Conservation (phyloP, 768 basidiomycete species). For the Melanogaster broomeanus region DNA sequence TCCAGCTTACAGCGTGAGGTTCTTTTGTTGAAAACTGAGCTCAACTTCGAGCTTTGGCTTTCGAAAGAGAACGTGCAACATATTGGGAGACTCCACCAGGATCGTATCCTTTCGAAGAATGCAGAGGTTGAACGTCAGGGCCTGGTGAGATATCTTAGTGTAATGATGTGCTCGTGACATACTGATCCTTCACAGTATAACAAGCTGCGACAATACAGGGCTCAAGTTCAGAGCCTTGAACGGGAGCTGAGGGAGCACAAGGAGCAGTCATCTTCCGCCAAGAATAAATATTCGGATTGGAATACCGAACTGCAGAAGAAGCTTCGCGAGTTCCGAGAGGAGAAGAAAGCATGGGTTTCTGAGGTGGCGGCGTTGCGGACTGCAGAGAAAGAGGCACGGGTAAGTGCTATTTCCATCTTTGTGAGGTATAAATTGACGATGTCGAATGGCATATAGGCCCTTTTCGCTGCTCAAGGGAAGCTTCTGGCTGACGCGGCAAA, state of each 20-base stretch:
- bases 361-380: conserved; percentile 71
- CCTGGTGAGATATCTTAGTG: conserved; percentile 50
- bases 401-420: conserved; percentile 23
- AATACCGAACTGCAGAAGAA: conserved; percentile 80
- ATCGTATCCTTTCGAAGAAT: conserved; percentile 68
- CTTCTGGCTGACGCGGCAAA: conserved; percentile 68
- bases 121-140: conserved; percentile 84
- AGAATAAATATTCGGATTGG: conserved; percentile 83
- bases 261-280: conserved; percentile 68
- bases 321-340: conserved; percentile 71
- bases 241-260: conserved; percentile 73
- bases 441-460: conserved; percentile 43
- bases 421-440: background rate
- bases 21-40: conserved; percentile 72
- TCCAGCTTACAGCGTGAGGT: conserved; percentile 75
- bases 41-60: conserved; percentile 85
- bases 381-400: conserved; percentile 71
- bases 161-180: background rate
- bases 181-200: conserved; percentile 58
- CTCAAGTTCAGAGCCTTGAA: conserved; percentile 66
- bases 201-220: conserved; percentile 75
- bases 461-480: conserved; percentile 67
- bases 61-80: conserved; percentile 81
- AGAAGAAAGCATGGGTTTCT: conserved; percentile 74
- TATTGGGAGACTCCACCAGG: conserved; percentile 77